Percentiles rank a stretch among this genome's conserved stretches.
Conservation (phyloP, 2,329 filamentous ascomycete genomes). For the Fusarium tanahbumbuense region DNA sequence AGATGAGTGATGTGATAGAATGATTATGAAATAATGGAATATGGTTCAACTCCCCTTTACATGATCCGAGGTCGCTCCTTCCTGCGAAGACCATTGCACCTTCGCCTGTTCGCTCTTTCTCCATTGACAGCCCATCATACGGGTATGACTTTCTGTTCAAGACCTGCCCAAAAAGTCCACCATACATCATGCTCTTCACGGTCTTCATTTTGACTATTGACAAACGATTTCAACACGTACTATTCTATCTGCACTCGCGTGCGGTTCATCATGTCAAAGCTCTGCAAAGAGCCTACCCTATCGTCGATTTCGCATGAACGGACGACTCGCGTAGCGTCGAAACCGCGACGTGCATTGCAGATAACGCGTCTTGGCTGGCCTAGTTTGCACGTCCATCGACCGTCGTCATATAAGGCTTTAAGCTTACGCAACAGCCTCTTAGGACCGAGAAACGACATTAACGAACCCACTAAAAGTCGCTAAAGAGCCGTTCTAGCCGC, state of each 20-base stretch:
- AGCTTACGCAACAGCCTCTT: neutral
- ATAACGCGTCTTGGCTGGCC: neutral
- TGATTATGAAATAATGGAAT: slow-evolving; percentile 27
- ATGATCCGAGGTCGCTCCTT: neutral
- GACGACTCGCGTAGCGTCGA: neutral
- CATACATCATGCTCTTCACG: neutral
- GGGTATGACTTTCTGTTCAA: fast-evolving
- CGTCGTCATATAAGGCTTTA: neutral
- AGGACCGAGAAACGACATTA: neutral
- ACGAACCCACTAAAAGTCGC: neutral
- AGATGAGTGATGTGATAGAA: slow-evolving; percentile 7
- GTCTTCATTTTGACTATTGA: neutral
- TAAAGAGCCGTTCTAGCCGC: neutral
- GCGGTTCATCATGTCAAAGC: neutral
- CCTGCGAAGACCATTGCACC: neutral
- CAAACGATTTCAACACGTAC: neutral
- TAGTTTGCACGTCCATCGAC: too few species aligned
- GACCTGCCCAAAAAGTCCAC: neutral
- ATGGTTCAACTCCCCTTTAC: neutral
- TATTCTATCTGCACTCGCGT: neutral
- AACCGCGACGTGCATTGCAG: neutral
- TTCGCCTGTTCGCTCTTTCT: neutral
- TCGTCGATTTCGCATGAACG: neutral
- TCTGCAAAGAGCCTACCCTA: neutral
- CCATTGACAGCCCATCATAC: too few species aligned